phyloP scores from a whole-genome alignment of 768 basidiomycete species.

The Leucosporidium yakuticum region DNA sequence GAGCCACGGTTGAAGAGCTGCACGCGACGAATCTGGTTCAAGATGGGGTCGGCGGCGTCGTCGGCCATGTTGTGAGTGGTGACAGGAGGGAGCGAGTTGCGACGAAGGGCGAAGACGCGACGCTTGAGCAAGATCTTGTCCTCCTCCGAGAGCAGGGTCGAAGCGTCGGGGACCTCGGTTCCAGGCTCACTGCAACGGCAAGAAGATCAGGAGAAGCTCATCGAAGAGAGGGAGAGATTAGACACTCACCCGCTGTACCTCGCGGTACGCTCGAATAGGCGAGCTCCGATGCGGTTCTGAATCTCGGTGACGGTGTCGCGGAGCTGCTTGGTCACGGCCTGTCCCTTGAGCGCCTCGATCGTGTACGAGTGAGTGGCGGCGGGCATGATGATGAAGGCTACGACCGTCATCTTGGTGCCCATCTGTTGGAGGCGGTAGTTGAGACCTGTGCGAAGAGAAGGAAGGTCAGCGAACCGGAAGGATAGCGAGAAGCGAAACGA shows the following conservation, averaged over 20 bases:
- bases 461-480: not conserved
- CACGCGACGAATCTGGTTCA: slow-evolving; percentile 90
- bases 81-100: slow-evolving; percentile 87
- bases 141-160: slow-evolving; percentile 75
- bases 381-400: slow-evolving; percentile 99
- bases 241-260: slow-evolving; percentile 73
- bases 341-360: slow-evolving; percentile 91
- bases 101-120: slow-evolving; percentile 90
- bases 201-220: not conserved
- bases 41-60: slow-evolving; percentile 81
- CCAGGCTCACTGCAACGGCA: slow-evolving; percentile 58
- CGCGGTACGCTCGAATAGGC: slow-evolving; percentile 89
- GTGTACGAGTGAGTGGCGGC: slow-evolving; percentile 94
- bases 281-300: slow-evolving; percentile 81
- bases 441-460: slow-evolving; percentile 45
- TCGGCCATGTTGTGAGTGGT: slow-evolving; percentile 99
- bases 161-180: slow-evolving; percentile 62
- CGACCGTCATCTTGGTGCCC: slow-evolving; percentile 72
- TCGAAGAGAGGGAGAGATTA: not conserved
- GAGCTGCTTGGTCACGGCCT: slow-evolving; percentile 94
- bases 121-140: slow-evolving; percentile 93
- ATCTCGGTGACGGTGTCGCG: slow-evolving; percentile 94
- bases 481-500: not conserved
- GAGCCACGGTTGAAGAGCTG: slow-evolving; percentile 80
- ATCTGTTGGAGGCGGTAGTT: slow-evolving; percentile 59